Percentiles rank a stretch among this genome's conserved stretches.
Evolutionary conservation across 108 stramenopile species (phyloP).

Genomic region (Stephanodiscus minutulus): DNA sequence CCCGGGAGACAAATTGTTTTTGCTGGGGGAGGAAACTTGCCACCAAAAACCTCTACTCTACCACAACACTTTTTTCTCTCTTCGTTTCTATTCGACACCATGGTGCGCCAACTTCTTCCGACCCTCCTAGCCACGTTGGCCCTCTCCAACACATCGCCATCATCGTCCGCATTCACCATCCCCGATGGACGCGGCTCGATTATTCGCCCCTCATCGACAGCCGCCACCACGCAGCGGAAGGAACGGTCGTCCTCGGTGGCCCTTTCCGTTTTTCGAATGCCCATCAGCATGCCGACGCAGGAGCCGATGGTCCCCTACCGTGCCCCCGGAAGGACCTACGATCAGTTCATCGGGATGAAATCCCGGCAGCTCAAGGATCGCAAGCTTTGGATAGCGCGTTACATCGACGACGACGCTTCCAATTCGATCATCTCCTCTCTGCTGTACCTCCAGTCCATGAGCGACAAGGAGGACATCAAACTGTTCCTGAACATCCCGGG

Average conservation of each 20-base stretch:
- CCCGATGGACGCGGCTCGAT: slow-evolving; percentile 13
- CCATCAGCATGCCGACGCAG: slow-evolving; percentile 79
- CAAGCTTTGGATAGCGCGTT: slow-evolving; percentile 86
- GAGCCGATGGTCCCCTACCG: slow-evolving; percentile 87
- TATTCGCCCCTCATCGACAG: not conserved
- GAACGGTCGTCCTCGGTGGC: slow-evolving; percentile 7
- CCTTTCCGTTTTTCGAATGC: slow-evolving; percentile 47
- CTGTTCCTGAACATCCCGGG: slow-evolving; percentile 94
- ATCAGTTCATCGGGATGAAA: slow-evolving; percentile 83
- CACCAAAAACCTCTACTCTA: too few relatives aligned
- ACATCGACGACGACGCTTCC: slow-evolving; percentile 90
- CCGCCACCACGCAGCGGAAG: not conserved
- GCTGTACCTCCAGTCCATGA: slow-evolving; percentile 75
- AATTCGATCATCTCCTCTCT: slow-evolving; percentile 89
- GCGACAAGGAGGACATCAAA: slow-evolving; percentile 62
- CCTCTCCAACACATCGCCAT: slow-evolving; percentile 11
- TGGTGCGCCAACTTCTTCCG: not conserved
- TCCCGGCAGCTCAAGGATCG: slow-evolving; percentile 91
- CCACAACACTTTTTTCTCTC: too few relatives aligned
- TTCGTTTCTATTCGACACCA: too few relatives aligned
- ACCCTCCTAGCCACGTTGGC: slow-evolving; percentile 1
- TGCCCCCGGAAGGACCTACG: slow-evolving; percentile 69
- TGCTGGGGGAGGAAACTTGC: not conserved
- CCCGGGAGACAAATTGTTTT: too few relatives aligned
- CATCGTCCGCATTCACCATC: slow-evolving; percentile 26